phyloP scores from a whole-genome alignment of 1,284 basidiomycete genomes.

The Fomitopsis schrenkii region DNA sequence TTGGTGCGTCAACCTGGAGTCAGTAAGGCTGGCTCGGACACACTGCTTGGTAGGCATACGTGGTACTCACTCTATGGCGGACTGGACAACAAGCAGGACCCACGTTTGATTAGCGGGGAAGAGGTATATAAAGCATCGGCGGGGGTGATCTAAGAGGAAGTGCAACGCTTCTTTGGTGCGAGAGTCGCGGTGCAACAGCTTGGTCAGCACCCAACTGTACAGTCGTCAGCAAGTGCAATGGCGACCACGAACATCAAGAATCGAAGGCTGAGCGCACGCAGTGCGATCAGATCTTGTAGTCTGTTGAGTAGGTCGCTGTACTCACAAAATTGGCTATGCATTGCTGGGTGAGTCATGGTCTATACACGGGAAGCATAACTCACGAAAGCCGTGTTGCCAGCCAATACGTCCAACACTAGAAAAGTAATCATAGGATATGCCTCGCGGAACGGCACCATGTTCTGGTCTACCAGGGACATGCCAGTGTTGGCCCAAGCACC shows the following conservation, averaged over 20 bases:
- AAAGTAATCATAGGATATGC: slow-evolving; percentile 56
- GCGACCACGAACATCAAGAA: slow-evolving; percentile 23
- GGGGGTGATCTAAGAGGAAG: slow-evolving; percentile 92
- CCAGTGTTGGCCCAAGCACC: slow-evolving; percentile 67
- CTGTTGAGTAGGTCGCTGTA: background rate
- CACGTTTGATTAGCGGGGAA: slow-evolving; percentile 94
- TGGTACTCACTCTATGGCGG: slow-evolving; percentile 60
- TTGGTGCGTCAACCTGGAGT: background rate
- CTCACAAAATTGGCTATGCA: slow-evolving; percentile 12
- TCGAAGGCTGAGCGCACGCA: slow-evolving; percentile 17
- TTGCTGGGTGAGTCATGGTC: background rate
- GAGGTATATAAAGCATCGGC: slow-evolving; percentile 90
- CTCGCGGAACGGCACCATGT: slow-evolving; percentile 53
- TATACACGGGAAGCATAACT: slow-evolving; percentile 20
- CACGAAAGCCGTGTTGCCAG: slow-evolving; percentile 62
- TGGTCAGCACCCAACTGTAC: slow-evolving; percentile 69
- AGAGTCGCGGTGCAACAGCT: slow-evolving; percentile 55
- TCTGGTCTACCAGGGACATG: slow-evolving; percentile 54
- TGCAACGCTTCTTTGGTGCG: slow-evolving; percentile 74
- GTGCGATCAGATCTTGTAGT: no score
- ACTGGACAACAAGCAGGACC: slow-evolving; percentile 71
- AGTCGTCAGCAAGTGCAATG: background rate
- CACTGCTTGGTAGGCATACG: background rate
- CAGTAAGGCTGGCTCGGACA: background rate
- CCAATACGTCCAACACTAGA: slow-evolving; percentile 47